phyloP scores from a whole-genome alignment of 1,284 basidiomycete genomes.

The Ustilago curta region DNA sequence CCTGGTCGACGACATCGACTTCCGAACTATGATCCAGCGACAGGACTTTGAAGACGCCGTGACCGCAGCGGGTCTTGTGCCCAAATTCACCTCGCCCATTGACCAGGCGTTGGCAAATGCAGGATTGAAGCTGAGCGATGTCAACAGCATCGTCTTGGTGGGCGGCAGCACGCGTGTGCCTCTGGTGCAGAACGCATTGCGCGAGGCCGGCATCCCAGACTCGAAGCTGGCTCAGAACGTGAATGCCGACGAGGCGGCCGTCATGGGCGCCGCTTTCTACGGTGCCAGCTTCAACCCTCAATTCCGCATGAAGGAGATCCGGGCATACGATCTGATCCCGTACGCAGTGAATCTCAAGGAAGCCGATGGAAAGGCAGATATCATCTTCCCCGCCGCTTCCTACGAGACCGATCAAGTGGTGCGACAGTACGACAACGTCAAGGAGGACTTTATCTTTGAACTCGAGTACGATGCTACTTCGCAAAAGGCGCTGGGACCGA shows the following conservation, averaged over 20 bases:
- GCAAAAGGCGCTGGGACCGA: conserved; percentile 34
- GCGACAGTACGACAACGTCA: conserved; percentile 49
- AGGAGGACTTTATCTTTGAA: conserved; percentile 59
- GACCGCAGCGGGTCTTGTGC: conserved; percentile 34
- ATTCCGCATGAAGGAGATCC: conserved; percentile 96
- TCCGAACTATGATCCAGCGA: conserved; percentile 81
- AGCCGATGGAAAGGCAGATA: conserved; percentile 46
- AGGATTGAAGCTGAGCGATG: conserved; percentile 77
- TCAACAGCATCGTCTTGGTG: conserved; percentile 89
- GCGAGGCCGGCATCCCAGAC: conserved; percentile 63
- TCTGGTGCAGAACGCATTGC: conserved; percentile 80
- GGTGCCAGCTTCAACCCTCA: conserved; percentile 88
- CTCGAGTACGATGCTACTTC: conserved; percentile 52
- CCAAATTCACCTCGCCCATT: conserved; percentile 71
- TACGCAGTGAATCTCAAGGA: conserved; percentile 60
- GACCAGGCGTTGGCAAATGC: conserved; percentile 80
- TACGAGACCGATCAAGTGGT: conserved; percentile 39
- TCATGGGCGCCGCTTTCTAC: conserved; percentile 89
- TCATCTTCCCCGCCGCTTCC: conserved; percentile 57
- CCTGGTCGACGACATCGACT: conserved; percentile 89
- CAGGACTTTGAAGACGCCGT: conserved; percentile 78
- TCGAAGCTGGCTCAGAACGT: conserved; percentile 77
- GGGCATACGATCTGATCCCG: conserved; percentile 76
- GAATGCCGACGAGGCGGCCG: conserved; percentile 96
- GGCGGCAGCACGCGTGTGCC: conserved; percentile 91